Conservation (phyloP, 306 rosid species). For the Canavalia ensiformis region DNA sequence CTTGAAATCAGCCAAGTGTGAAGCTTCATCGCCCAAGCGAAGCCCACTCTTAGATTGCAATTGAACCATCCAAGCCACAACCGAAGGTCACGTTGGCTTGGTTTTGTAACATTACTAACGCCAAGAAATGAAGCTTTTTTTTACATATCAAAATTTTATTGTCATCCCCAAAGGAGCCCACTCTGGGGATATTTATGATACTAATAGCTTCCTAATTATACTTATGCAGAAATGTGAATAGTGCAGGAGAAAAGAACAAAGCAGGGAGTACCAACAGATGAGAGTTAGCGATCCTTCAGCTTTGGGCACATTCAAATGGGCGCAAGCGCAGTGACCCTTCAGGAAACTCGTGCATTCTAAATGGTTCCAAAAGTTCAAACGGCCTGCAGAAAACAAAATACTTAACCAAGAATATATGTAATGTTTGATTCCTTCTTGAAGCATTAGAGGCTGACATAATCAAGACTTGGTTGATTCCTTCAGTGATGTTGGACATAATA, state of each 20-base stretch:
- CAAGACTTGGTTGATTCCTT: no score
- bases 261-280: conserved; percentile 41
- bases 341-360: conserved; percentile 86
- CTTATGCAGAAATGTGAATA: background rate
- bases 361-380: conserved; percentile 81
- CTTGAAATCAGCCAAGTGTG: background rate
- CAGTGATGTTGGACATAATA: background rate
- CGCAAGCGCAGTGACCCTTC: conserved; percentile 92
- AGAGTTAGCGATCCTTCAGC: conserved; percentile 57
- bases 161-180: conserved; percentile 25
- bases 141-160: conserved; percentile 14
- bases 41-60: background rate
- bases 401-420: conserved; percentile 24
- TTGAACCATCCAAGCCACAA: conserved; percentile 29
- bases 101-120: background rate
- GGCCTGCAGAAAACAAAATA: conserved; percentile 65
- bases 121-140: conserved; percentile 12
- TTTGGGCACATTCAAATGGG: conserved; percentile 97
- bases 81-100: background rate
- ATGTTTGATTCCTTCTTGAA: conserved; percentile 21
- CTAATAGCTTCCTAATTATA: conserved; percentile 10
- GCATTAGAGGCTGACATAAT: background rate
- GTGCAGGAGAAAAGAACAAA: conserved; percentile 18
- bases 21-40: background rate
- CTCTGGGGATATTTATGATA: background rate